Base-by-base conservation (phyloP, 768 basidiomycete species). In the Leucocoprinus sp. region DNA sequence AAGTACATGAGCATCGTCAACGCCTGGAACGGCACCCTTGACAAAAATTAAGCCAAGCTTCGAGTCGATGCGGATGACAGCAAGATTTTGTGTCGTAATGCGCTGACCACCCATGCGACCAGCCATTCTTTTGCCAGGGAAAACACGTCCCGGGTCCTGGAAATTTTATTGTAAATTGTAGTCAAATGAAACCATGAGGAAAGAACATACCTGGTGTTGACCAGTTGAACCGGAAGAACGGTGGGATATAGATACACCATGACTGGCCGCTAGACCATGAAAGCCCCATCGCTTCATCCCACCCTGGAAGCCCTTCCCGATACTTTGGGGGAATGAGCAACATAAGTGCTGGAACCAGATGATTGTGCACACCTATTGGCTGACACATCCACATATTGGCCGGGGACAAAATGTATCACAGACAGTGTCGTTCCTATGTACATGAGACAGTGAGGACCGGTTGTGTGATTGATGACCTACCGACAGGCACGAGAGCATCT, bases 81-180 rank as follows among this genome's bases (percentile, higher is more conserved):
- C 64, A 19, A 98, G 79, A 59, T 97, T 98, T 57, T 95, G 92
- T 11, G 75, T 72, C 6, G 95, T 98, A 7, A 76, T 75, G 31
- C 82, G 81, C 51, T 78, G 72, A 45, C 81, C 84, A 40, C 96
- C 96, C 72, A 97, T 82, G 18, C 82, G 83, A 26, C 96, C 96
- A 8, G 95, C 81, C 95, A 96, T 97, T 71, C 97, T 98, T 69
- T 93, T 96, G 28, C 96, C 96, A 3, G 96, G 96, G 67, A 88
- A 92, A 4, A 97, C 74, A 56, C 96, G 82, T 37, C 96, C 96
- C 19, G 96, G 95, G 57, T 96, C 93, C 93, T 98, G 50, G 9
- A 52, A 12, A 50, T n/a, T n/a, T n/a, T n/a, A n/a, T n/a, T n/a
- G 42, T 22, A 35, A 37, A 26, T 34, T 37, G 41, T 26, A 24